Evolutionary conservation across 345 rosid species (phyloP).

Genomic region (Boechera retrofracta): DNA sequence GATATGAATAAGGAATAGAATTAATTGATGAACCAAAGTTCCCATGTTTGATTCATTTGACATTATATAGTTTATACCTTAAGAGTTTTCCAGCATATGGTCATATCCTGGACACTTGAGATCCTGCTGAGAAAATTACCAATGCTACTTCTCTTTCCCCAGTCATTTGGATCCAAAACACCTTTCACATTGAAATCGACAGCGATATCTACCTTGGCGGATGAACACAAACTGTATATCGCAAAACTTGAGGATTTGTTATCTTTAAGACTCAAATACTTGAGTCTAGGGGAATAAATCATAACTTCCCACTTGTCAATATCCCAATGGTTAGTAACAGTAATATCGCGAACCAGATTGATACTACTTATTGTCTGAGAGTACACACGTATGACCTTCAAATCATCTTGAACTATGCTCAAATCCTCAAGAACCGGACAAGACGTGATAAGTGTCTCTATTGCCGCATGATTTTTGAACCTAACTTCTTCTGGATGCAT

Average conservation of each 20-base stretch:
- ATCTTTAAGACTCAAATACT: conserved; percentile 8
- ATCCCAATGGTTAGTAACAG: background rate
- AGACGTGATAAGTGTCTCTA: background rate
- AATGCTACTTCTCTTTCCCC: background rate
- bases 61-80: conserved; percentile 1
- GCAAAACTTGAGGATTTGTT: background rate
- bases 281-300: background rate
- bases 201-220: conserved; percentile 1
- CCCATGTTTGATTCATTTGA: background rate
- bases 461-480: background rate
- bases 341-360: background rate
- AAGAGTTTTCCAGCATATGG: conserved; percentile 12
- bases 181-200: background rate
- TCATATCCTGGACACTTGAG: conserved; percentile 8
- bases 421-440: conserved; percentile 32
- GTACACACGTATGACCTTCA: background rate
- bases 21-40: background rate
- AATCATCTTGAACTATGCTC: background rate
- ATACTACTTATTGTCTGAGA: conserved; percentile 6
- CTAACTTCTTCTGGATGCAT: conserved; percentile 1
- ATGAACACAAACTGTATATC: background rate
- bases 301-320: background rate
- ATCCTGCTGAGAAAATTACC: background rate
- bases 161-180: background rate
- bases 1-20: background rate